These are phyloP conservation scores for Penicillium sp. DNA, from an alignment of 2,329 filamentous ascomycete genomes.

Conservation along the genomic window DNA sequence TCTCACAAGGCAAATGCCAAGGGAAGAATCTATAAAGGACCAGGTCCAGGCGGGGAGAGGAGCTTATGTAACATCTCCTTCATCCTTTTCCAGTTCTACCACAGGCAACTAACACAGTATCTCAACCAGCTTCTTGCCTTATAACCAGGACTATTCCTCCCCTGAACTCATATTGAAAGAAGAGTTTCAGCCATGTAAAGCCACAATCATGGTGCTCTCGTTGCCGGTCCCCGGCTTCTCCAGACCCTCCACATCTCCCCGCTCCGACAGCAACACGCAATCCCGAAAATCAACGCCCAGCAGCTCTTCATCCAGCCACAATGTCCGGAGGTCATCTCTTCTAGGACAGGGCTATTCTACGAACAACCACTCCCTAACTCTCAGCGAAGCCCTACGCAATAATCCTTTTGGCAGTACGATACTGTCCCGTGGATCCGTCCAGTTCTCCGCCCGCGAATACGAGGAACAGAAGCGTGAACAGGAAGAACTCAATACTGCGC, in stretches of 20 bases:
- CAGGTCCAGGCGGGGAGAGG: no score
- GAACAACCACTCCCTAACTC: constrained; percentile 33
- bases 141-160: neutral
- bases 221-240: constrained; percentile 38
- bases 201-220: constrained; percentile 38
- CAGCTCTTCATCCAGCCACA: constrained; percentile 16
- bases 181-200: constrained; percentile 31
- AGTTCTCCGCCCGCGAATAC: constrained; percentile 15
- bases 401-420: constrained; percentile 41
- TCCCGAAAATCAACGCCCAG: constrained; percentile 14
- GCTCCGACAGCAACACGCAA: constrained; percentile 25
- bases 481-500: constrained; percentile 42
- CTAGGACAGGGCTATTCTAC: constrained; percentile 16
- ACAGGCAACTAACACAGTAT: no score
- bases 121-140: neutral
- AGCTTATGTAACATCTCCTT: neutral
- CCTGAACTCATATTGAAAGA: neutral
- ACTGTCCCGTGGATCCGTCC: constrained; percentile 26
- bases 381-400: constrained; percentile 44
- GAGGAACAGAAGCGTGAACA: constrained; percentile 37
- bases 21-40: no score
- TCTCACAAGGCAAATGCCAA: no score
- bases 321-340: constrained; percentile 12
- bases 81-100: neutral
- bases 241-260: constrained; percentile 31